These are phyloP conservation scores for Candida dubliniensis DNA, from an alignment of 1,139 yeast species.

Conservation along the genomic window DNA sequence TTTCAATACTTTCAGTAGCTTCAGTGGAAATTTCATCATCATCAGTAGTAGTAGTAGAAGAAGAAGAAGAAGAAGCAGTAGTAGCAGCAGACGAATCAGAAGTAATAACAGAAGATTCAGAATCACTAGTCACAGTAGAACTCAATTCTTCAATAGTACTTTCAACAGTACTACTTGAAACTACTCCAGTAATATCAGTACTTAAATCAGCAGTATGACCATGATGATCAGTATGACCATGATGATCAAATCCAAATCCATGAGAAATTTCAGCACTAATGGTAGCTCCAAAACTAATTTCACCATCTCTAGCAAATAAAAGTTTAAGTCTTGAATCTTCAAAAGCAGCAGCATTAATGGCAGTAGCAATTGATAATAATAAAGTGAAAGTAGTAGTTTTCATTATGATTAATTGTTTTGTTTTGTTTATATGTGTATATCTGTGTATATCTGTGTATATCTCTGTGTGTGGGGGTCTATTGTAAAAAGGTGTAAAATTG, in stretches of 20 bases:
- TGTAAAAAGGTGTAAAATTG: no score
- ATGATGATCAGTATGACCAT: no score
- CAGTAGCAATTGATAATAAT: conserved; percentile 11
- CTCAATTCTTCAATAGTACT: conserved; percentile 4
- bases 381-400: conserved; percentile 12
- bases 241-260: no score
- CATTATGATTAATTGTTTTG: no score
- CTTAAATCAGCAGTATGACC: no score
- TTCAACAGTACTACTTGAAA: conserved; percentile 9
- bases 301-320: conserved; percentile 9
- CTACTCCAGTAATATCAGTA: conserved; percentile 1
- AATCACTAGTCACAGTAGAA: background rate
- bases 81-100: conserved; percentile 14
- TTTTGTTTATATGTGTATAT: no score
- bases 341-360: conserved; percentile 12
- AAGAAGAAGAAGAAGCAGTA: conserved; percentile 6
- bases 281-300: conserved; percentile 20
- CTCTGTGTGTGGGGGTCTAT: no score
- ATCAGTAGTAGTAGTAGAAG: no score
- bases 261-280: conserved; percentile 14
- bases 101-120: conserved; percentile 5
- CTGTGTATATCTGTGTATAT: no score
- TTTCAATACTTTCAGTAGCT: conserved; percentile 6
- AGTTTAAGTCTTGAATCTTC: background rate
- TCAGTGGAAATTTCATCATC: conserved; percentile 7